These are phyloP conservation scores for Sporothrix inflata DNA, from an alignment of 2,329 filamentous ascomycete genomes.

Conservation along the genomic window DNA sequence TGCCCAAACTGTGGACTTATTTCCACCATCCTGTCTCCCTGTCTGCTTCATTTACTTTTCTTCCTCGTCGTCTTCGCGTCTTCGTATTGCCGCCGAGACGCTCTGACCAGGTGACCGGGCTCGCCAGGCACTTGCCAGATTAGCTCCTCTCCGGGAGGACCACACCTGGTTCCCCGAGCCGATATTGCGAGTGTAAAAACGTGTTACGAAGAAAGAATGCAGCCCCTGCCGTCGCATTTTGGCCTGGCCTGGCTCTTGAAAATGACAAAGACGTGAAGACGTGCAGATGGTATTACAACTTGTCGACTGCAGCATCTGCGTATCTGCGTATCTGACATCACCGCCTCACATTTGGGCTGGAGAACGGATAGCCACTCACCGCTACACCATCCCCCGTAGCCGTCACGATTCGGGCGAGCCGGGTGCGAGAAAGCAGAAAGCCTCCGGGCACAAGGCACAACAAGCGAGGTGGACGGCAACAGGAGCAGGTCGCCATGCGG, in stretches of 20 bases:
- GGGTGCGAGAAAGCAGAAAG: neutral
- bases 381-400: neutral
- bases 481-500: neutral
- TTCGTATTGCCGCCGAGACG: slow-evolving; percentile 5
- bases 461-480: no score
- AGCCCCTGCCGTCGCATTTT: neutral
- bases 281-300: neutral
- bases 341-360: neutral
- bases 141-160: slow-evolving; percentile 4
- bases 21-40: neutral
- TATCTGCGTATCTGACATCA: neutral
- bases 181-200: neutral
- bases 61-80: neutral
- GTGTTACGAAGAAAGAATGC: neutral
- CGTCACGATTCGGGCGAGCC: neutral
- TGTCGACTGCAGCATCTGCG: neutral
- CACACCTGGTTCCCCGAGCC: slow-evolving; percentile 21
- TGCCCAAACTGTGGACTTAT: slow-evolving; percentile 11
- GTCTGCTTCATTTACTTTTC: neutral
- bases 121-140: neutral
- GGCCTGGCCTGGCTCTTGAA: no score
- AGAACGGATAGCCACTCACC: neutral
- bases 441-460: neutral
- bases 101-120: neutral
- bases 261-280: neutral